Conservation (phyloP, 306 rosid species). For the Cercis canadensis region DNA sequence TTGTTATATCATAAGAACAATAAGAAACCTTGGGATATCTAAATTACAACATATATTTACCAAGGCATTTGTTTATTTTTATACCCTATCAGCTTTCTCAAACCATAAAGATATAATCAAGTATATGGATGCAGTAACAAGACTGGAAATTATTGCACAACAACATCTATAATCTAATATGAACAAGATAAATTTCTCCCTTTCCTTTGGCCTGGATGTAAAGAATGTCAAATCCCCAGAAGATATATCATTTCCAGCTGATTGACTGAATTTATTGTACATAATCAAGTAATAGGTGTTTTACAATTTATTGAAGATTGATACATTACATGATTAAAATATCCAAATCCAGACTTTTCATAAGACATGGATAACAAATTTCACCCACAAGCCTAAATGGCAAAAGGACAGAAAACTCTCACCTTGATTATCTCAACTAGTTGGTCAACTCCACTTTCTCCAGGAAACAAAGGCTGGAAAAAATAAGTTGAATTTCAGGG, state of each 20-base stretch:
- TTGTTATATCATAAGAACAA: constrained; percentile 20
- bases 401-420: constrained; percentile 10
- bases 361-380: neutral
- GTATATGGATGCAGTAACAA: constrained; percentile 15
- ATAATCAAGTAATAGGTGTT: neutral
- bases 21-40: constrained; percentile 16
- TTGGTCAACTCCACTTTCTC: constrained; percentile 99
- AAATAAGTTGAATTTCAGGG: constrained; percentile 43
- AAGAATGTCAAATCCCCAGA: constrained; percentile 10
- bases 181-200: constrained; percentile 22
- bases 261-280: constrained; percentile 10
- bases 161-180: too few species aligned
- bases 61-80: constrained; percentile 18
- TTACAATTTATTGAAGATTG: constrained; percentile 18
- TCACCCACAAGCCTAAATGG: neutral
- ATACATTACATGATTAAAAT: constrained; percentile 13
- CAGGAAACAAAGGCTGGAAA: constrained; percentile 96
- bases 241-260: constrained; percentile 17
- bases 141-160: constrained; percentile 18
- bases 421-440: constrained; percentile 99
- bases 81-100: constrained; percentile 13
- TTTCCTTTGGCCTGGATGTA: constrained; percentile 18
- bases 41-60: constrained; percentile 10
- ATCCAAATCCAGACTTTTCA: constrained; percentile 30
- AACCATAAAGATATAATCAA: constrained; percentile 29